These are phyloP conservation scores for Tylopilus sp. DNA, from an alignment of 1,284 basidiomycete genomes.

Conservation along the genomic window DNA sequence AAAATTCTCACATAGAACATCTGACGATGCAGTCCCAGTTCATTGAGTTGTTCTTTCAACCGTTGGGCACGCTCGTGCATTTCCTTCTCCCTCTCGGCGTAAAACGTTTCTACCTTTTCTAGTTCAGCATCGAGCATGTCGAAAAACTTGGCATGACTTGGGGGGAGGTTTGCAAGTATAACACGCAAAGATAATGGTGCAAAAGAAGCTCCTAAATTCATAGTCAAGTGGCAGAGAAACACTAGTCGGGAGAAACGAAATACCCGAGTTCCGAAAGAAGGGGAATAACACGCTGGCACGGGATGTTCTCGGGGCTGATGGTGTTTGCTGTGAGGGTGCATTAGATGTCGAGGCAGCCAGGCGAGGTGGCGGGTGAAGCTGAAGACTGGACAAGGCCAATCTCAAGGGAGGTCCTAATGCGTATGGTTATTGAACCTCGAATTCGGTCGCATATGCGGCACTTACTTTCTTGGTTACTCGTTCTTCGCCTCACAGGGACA, in stretches of 20 bases:
- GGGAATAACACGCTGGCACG: slow-evolving; percentile 30
- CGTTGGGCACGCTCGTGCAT: slow-evolving; percentile 61
- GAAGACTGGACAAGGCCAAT: slow-evolving; percentile 18
- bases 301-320: slow-evolving; percentile 24
- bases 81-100: slow-evolving; percentile 78
- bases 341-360: slow-evolving; percentile 14
- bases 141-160: slow-evolving; percentile 79
- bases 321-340: slow-evolving; percentile 27
- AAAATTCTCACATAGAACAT: slow-evolving; percentile 67
- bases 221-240: slow-evolving; percentile 12
- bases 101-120: slow-evolving; percentile 89
- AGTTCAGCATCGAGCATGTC: slow-evolving; percentile 79
- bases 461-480: slow-evolving; percentile 23
- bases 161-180: slow-evolving; percentile 63
- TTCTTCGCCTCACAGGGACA: neutral
- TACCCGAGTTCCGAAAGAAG: slow-evolving; percentile 31
- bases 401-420: slow-evolving; percentile 27
- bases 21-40: slow-evolving; percentile 78
- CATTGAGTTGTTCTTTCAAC: slow-evolving; percentile 79
- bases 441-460: neutral
- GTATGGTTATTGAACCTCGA: neutral
- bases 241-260: slow-evolving; percentile 57
- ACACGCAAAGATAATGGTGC: slow-evolving; percentile 57
- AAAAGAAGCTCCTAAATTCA: slow-evolving; percentile 14
- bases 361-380: slow-evolving; percentile 9